Conservation (phyloP, 805 yeast species). For the Pichia cephalocereana region DNA sequence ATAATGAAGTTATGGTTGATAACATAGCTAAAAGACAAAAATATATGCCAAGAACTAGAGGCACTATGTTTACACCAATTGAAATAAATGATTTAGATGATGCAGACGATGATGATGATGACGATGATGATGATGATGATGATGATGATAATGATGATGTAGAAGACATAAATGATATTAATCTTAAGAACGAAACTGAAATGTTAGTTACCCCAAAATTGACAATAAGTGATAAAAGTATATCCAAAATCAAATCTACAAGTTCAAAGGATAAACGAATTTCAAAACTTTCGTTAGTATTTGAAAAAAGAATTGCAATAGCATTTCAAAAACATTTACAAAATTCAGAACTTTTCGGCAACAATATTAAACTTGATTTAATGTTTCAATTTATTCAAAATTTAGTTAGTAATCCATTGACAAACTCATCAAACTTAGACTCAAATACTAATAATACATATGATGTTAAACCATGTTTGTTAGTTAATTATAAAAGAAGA, state of each 20-base stretch:
- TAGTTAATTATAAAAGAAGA: slow-evolving; percentile 19
- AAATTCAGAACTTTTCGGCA: slow-evolving; percentile 15
- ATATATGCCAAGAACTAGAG: slow-evolving; percentile 1
- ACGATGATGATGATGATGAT: neutral
- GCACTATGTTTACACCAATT: slow-evolving; percentile 3
- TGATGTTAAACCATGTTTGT: slow-evolving; percentile 20
- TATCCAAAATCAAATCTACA: neutral
- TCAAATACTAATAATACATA: slow-evolving; percentile 15
- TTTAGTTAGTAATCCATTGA: slow-evolving; percentile 17
- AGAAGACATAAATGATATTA: neutral
- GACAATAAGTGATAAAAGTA: neutral
- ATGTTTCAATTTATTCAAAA: slow-evolving; percentile 23
- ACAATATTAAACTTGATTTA: slow-evolving; percentile 21
- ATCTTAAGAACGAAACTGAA: neutral
- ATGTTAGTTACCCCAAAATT: no score
- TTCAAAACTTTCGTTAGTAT: slow-evolving; percentile 1
- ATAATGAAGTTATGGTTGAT: neutral
- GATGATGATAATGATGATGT: neutral
- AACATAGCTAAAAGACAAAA: neutral
- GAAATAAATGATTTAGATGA: slow-evolving; percentile 11
- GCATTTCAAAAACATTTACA: slow-evolving; percentile 6
- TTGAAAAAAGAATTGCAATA: slow-evolving; percentile 2
- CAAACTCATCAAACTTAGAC: no score
- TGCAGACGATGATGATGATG: slow-evolving; percentile 1
- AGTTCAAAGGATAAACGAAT: neutral